Conservation (phyloP, 1,139 yeast genomes). For the Pneumocystis sp. region DNA sequence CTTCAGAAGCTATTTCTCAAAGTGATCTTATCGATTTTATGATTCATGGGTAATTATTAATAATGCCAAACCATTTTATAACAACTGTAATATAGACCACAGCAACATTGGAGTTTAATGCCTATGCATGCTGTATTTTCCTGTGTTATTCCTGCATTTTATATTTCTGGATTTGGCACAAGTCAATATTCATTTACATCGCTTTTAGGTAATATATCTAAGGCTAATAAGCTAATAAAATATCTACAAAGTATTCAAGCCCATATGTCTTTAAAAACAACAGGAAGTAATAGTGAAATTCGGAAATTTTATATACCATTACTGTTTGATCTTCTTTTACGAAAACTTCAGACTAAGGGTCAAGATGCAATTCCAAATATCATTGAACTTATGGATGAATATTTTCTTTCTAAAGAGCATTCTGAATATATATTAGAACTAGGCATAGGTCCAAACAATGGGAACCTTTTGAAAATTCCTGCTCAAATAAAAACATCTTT, state of each 20-base stretch:
- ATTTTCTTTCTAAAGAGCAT: slow-evolving; percentile 76
- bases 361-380: slow-evolving; percentile 52
- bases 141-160: slow-evolving; percentile 64
- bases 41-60: slow-evolving; percentile 42
- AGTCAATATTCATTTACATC: slow-evolving; percentile 67
- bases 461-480: slow-evolving; percentile 47
- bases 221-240: slow-evolving; percentile 61
- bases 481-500: slow-evolving; percentile 68
- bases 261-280: slow-evolving; percentile 66
- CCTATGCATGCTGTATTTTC: slow-evolving; percentile 88
- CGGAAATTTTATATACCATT: slow-evolving; percentile 65
- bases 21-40: slow-evolving; percentile 67
- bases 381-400: slow-evolving; percentile 60
- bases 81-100: slow-evolving; percentile 31
- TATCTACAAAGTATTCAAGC: slow-evolving; percentile 76
- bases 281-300: slow-evolving; percentile 60
- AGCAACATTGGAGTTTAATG: slow-evolving; percentile 89
- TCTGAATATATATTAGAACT: slow-evolving; percentile 79
- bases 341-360: slow-evolving; percentile 40
- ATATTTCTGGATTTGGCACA: slow-evolving; percentile 54
- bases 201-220: slow-evolving; percentile 87
- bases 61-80: not conserved
- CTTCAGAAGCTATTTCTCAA: slow-evolving; percentile 72
- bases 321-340: slow-evolving; percentile 39
- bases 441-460: slow-evolving; percentile 45